phyloP scores from a whole-genome alignment of 352 stramenopile genomes.

The Phytophthora fragariae region DNA sequence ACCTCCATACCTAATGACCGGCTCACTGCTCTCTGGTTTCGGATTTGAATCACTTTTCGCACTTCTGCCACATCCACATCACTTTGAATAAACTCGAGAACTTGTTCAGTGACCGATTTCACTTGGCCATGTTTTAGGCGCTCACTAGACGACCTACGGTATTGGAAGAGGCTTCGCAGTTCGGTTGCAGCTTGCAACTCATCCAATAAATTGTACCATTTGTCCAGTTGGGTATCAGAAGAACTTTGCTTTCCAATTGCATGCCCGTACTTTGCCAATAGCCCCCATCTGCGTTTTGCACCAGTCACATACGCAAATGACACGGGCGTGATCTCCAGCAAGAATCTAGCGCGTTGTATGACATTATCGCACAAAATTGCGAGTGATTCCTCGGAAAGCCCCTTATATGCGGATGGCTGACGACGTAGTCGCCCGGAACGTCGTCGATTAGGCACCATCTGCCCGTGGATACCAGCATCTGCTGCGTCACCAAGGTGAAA shows the following conservation, averaged over 20 bases:
- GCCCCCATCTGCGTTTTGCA: slow-evolving; percentile 72
- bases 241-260: slow-evolving; percentile 57
- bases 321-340: slow-evolving; percentile 76
- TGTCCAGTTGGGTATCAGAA: slow-evolving; percentile 65
- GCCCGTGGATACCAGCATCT: slow-evolving; percentile 53
- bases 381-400: slow-evolving; percentile 76
- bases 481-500: slow-evolving; percentile 85
- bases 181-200: slow-evolving; percentile 82
- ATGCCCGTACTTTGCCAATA: slow-evolving; percentile 78
- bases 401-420: slow-evolving; percentile 83
- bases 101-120: slow-evolving; percentile 84
- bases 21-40: slow-evolving; percentile 56
- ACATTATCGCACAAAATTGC: slow-evolving; percentile 79
- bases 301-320: slow-evolving; percentile 79
- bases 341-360: slow-evolving; percentile 68
- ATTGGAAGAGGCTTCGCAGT: slow-evolving; percentile 73
- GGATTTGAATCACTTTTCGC: slow-evolving; percentile 46
- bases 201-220: slow-evolving; percentile 85
- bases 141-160: slow-evolving; percentile 80
- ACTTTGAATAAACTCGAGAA: slow-evolving; percentile 88
- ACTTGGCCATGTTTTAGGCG: slow-evolving; percentile 51
- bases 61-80: slow-evolving; percentile 74
- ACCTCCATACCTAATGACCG: slow-evolving; percentile 59
- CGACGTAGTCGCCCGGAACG: slow-evolving; percentile 51
- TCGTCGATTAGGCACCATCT: slow-evolving; percentile 40